phyloP scores from a whole-genome alignment of 345 rosid species.

The Rhodamnia argentea region DNA sequence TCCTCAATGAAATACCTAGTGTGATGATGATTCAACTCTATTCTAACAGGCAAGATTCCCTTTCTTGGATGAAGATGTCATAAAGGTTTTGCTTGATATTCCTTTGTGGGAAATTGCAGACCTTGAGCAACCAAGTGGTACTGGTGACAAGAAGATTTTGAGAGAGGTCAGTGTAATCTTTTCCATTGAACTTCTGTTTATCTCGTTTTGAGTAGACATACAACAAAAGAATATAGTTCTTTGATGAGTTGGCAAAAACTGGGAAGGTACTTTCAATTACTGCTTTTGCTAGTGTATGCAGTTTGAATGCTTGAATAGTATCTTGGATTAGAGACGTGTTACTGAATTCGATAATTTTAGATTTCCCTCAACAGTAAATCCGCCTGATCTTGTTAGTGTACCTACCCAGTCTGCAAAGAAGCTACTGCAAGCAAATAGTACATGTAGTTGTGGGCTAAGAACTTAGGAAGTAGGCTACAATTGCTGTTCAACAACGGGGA shows the following conservation, averaged over 20 bases:
- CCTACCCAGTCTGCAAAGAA: not conserved
- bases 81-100: conserved; percentile 59
- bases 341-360: not conserved
- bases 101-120: conserved; percentile 84
- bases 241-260: not conserved
- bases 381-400: not conserved
- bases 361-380: not conserved
- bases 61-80: conserved; percentile 91
- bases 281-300: not conserved
- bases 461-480: not conserved
- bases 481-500: not conserved
- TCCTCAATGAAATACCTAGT: not conserved
- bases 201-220: not conserved
- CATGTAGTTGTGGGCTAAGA: not conserved
- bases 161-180: conserved; percentile 50
- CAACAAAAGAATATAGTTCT: not conserved
- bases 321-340: not conserved
- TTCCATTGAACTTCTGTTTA: not conserved
- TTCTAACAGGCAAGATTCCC: conserved; percentile 77
- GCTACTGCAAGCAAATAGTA: not conserved
- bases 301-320: not conserved
- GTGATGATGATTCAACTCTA: not conserved
- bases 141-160: conserved; percentile 89
- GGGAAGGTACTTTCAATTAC: not conserved
- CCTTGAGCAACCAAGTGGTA: conserved; percentile 88